Conservation (phyloP, 2,329 filamentous ascomycete species). For the Byssoonygena ceratinophila region DNA sequence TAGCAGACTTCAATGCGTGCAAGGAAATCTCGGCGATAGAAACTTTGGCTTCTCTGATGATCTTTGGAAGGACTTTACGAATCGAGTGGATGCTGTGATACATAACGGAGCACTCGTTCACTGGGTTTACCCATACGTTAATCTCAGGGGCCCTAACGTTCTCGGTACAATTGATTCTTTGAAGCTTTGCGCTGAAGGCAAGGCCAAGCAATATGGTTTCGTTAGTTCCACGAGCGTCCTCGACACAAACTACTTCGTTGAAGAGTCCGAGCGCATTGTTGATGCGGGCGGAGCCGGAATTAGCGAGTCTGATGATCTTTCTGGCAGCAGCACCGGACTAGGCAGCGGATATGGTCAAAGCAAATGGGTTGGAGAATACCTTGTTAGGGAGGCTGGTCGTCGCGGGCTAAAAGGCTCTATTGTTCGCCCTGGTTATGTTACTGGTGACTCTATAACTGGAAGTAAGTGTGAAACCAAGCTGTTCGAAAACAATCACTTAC, state of each 20-base stretch:
- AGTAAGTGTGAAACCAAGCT: slow-evolving; percentile 17
- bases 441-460: slow-evolving; percentile 61
- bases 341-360: slow-evolving; percentile 82
- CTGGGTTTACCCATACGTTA: slow-evolving; percentile 69
- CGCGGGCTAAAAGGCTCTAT: slow-evolving; percentile 66
- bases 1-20: slow-evolving; percentile 53
- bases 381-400: slow-evolving; percentile 67
- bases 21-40: slow-evolving; percentile 63
- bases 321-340: slow-evolving; percentile 64
- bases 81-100: slow-evolving; percentile 60
- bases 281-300: slow-evolving; percentile 55
- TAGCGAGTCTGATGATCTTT: slow-evolving; percentile 64
- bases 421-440: slow-evolving; percentile 74
- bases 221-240: slow-evolving; percentile 73
- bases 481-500: neutral
- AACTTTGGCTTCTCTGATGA: slow-evolving; percentile 59
- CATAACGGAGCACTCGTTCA: slow-evolving; percentile 74
- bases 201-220: slow-evolving; percentile 69
- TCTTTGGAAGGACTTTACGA: slow-evolving; percentile 54
- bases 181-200: slow-evolving; percentile 63
- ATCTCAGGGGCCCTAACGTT: slow-evolving; percentile 65
- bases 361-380: slow-evolving; percentile 69
- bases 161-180: slow-evolving; percentile 68
- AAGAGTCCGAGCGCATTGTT: slow-evolving; percentile 55
- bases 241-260: slow-evolving; percentile 70